Conservation (phyloP, 2,329 filamentous ascomycete genomes). For the Fusarium aywerte region DNA sequence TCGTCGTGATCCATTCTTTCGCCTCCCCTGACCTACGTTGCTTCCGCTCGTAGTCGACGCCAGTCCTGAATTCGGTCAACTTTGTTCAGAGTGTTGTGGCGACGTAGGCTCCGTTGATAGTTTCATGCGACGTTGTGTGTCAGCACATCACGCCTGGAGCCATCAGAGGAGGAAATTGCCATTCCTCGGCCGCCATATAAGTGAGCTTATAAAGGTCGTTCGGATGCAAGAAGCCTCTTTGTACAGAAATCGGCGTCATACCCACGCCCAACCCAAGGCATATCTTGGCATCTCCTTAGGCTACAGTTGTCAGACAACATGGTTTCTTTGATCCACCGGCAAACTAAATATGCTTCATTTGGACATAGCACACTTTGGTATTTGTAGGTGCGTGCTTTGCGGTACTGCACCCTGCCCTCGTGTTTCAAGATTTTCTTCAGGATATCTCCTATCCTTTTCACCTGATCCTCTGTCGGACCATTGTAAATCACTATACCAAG, state of each 20-base stretch:
- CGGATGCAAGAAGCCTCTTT: neutral
- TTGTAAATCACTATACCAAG: constrained; percentile 49
- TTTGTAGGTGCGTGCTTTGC: neutral
- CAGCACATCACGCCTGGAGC: neutral
- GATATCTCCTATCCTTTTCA: constrained; percentile 38
- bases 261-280: neutral
- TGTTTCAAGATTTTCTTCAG: constrained; percentile 25
- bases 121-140: constrained; percentile 34
- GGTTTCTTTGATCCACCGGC: constrained; percentile 11
- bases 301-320: neutral
- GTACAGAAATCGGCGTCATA: neutral
- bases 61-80: neutral
- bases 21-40: neutral
- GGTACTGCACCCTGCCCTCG: constrained; percentile 1
- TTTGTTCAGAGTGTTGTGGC: neutral
- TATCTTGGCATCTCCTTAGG: constrained; percentile 12
- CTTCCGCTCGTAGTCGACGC: neutral
- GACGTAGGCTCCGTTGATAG: constrained; percentile 42
- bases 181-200: neutral
- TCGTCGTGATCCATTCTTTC: neutral
- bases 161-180: neutral
- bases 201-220: constrained; percentile 5
- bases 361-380: neutral
- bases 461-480: constrained; percentile 41
- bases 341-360: constrained; percentile 30